Evolutionary conservation across 2,329 filamentous ascomycete species (phyloP), one percentile per base, ranked within the genome.

Genomic region (Calonectria crousiana): DNA sequence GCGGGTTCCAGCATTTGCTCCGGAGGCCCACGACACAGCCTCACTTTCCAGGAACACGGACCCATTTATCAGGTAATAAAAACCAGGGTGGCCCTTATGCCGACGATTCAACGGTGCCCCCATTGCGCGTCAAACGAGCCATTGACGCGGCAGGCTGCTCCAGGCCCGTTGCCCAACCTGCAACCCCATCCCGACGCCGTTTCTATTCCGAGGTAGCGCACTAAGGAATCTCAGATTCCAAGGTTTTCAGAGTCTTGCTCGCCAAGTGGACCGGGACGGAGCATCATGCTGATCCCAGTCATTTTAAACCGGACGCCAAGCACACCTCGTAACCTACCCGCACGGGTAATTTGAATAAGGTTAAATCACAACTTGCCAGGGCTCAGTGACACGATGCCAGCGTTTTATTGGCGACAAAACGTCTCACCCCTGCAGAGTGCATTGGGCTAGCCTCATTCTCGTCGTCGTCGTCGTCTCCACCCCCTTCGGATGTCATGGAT

Each of bases 261-360:
- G 18, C 3, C 36, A 28, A 41, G 56, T 62, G 56, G 56, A 18
- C n/a, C 6, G 2, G 4, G 36, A 56, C 14, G 56, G 34, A 41
- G 34, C 28, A 62, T 30, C 38, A 13, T 62, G 56, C 56, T 13
- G 34, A 62, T 62, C 56, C 56, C 56, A 18, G 36, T 23, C 13
- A 20, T 62, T 41, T 41, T 20, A 18, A 41, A 38, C 23, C 36
- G 34, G 11, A 38, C n/a, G 56, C 56, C 56, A 60, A 53, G 56
- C 32, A 38, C 6, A 26, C 38, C 28, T 58, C 30, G 56, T 38
- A 62, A 60, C 23, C 23, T 41, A 16, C 23, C 34, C n/a, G 34
- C 56, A 62, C 56, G 56, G 56, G 56, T 36, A 62, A 62, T 26
- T 41, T 28, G 36, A 62, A 41, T 62, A 62, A 62, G 56, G 56